Conservation (phyloP, 352 stramenopile genomes). For the Globisporangium viniferum region DNA sequence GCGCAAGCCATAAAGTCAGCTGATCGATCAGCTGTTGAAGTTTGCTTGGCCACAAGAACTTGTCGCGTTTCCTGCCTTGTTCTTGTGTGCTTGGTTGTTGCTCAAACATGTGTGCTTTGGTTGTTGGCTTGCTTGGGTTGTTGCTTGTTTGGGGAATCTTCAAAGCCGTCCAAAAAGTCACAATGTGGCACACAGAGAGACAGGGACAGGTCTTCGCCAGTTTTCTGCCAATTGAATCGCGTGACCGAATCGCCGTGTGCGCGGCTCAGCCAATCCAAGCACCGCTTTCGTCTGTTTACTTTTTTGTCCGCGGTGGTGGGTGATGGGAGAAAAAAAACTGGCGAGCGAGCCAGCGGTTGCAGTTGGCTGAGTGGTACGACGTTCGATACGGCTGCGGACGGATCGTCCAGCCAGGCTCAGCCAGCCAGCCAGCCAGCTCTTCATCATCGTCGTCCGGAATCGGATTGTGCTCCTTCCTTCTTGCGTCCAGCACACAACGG, state of each 20-base stretch:
- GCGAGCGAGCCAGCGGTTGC: background rate
- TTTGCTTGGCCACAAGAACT: conserved; percentile 6
- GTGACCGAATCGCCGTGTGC: background rate
- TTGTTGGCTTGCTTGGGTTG: background rate
- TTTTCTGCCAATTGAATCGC: background rate
- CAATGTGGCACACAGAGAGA: background rate
- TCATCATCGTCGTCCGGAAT: background rate
- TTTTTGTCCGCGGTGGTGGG: background rate
- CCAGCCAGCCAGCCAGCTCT: background rate
- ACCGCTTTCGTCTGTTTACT: background rate
- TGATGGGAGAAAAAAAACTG: background rate
- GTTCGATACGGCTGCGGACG: background rate
- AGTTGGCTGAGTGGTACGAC: conserved; percentile 2
- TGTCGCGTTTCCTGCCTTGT: background rate
- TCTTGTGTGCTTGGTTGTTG: background rate
- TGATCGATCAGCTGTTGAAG: background rate
- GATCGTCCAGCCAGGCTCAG: background rate
- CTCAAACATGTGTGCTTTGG: background rate
- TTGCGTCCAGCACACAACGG: no score
- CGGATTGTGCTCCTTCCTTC: background rate
- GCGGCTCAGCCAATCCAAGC: conserved; percentile 8
- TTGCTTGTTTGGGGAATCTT: background rate
- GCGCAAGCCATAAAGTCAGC: background rate
- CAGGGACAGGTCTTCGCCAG: background rate
- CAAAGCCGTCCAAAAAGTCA: background rate